Evolutionary conservation across 768 basidiomycete species (phyloP).

Genomic region (Lepiota brunneoincarnata): DNA sequence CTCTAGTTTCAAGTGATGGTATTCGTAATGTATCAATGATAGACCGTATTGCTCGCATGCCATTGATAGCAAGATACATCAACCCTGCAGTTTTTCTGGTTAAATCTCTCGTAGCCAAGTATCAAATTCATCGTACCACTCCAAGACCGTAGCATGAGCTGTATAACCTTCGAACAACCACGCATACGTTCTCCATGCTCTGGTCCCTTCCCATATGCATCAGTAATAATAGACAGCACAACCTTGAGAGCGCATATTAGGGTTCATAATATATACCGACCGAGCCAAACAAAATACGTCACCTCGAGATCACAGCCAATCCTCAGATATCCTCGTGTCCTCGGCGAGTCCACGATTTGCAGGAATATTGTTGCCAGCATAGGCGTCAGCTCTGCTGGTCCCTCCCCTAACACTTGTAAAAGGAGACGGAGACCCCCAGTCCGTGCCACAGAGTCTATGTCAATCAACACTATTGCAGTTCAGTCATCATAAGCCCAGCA

Average conservation of each 20-base stretch:
- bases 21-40: conserved; percentile 84
- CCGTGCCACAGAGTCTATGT: conserved; percentile 76
- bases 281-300: conserved; percentile 14
- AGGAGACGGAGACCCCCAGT: conserved; percentile 86
- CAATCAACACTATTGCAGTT: conserved; percentile 67
- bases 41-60: conserved; percentile 81
- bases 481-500: neutral
- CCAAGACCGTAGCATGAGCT: conserved; percentile 88
- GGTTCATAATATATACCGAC: neutral
- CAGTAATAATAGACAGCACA: conserved; percentile 85
- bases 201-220: conserved; percentile 82
- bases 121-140: conserved; percentile 59
- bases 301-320: conserved; percentile 92
- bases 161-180: conserved; percentile 73
- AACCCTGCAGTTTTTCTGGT: conserved; percentile 48
- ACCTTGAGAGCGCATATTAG: conserved; percentile 44
- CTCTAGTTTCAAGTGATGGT: conserved; percentile 84
- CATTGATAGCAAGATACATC: conserved; percentile 91
- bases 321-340: conserved; percentile 71
- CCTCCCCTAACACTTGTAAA: conserved; percentile 86
- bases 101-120: neutral
- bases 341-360: conserved; percentile 81
- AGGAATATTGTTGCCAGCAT: conserved; percentile 79
- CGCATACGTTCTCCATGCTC: conserved; percentile 80
- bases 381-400: conserved; percentile 77